Evolutionary conservation across 306 rosid species (phyloP).

Genomic region (Argentina anserina): DNA sequence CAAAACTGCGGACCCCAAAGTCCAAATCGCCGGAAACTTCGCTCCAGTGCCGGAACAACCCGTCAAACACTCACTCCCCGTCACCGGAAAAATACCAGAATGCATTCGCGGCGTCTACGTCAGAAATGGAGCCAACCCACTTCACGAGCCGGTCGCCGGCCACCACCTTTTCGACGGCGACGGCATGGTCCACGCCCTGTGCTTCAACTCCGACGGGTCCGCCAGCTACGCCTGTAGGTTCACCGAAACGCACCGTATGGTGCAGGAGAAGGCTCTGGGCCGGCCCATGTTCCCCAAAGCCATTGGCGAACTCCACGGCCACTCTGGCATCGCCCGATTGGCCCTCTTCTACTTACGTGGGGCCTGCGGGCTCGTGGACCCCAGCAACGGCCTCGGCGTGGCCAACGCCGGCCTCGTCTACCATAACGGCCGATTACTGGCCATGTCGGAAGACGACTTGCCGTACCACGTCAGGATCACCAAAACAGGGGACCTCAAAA

Average conservation of each 20-base stretch:
- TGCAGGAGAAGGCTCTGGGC: constrained; percentile 65
- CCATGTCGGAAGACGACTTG: constrained; percentile 79
- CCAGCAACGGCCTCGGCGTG: constrained; percentile 70
- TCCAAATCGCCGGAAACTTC: constrained; percentile 89
- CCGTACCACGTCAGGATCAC: constrained; percentile 72
- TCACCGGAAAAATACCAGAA: constrained; percentile 62
- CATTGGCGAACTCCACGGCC: constrained; percentile 96
- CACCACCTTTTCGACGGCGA: constrained; percentile 98
- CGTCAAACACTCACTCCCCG: constrained; percentile 34
- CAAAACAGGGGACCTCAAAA: constrained; percentile 61
- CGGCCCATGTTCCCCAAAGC: constrained; percentile 85
- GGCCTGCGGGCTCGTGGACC: constrained; percentile 58
- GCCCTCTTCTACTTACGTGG: constrained; percentile 71
- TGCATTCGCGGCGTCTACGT: constrained; percentile 81
- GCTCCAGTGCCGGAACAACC: constrained; percentile 80
- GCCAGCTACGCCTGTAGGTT: constrained; percentile 79
- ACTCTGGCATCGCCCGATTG: constrained; percentile 84
- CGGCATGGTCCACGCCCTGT: constrained; percentile 91
- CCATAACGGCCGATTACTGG: constrained; percentile 62
- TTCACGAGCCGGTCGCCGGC: constrained; percentile 71
- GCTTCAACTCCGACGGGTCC: constrained; percentile 34
- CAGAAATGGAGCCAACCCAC: constrained; percentile 93
- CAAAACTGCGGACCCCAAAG: constrained; percentile 80
- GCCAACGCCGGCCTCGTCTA: constrained; percentile 95
- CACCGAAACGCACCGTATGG: constrained; percentile 71